Base-by-base conservation (phyloP, 495 filamentous ascomycete genomes). In the Xylaria acuta region DNA sequence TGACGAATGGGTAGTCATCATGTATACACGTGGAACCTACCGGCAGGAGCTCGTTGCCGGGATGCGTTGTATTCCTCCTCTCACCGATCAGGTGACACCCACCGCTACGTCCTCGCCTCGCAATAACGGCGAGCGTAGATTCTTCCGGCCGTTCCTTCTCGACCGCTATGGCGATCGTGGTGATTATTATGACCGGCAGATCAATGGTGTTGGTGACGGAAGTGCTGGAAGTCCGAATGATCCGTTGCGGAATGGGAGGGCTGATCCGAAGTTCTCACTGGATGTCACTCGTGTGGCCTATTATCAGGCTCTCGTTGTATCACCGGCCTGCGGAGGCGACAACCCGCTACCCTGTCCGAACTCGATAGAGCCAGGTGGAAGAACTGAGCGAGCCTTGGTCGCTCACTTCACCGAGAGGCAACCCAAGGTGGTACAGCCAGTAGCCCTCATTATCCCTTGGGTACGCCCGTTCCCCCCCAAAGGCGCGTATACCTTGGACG, bases 251-350 rank as follows among this genome's bases (percentile, higher is more conserved):
- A 59, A 20, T n/a, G 56, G 32, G 18, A 59, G 34, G 7, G 56
- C 18, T 59, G 16, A 36, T 22, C 56, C 32, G 32, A 34, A 22
- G 9, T 36, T 38, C 58, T 12, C 18, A 22, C 34, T 38, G n/a
- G 34, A 38, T n/a, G 20, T 38, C 25, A 53, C 51, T 54, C 25
- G 51, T 12, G 25, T 54, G 12, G 51, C 51, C 25, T 54, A 54
- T 30, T 54, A 16, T 18, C 58, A 60, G 58, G 30, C 58, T 60
- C 18, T 60, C 20, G 34, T 60, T n/a, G 20, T 60, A 38, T 60
- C 58, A 38, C 32, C 20, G 16, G 34, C 32, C 27, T 56, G 27
- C 34, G 27, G 27, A 18, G 25, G 7, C 7, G 27, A 1, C 27
- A 56, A 56, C 27, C 18, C 34, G 20, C 58, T 60, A 9, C 32